These are phyloP conservation scores for Crithidia expoeki DNA, from an alignment of 208 protist genomes.

Conservation along the genomic window DNA sequence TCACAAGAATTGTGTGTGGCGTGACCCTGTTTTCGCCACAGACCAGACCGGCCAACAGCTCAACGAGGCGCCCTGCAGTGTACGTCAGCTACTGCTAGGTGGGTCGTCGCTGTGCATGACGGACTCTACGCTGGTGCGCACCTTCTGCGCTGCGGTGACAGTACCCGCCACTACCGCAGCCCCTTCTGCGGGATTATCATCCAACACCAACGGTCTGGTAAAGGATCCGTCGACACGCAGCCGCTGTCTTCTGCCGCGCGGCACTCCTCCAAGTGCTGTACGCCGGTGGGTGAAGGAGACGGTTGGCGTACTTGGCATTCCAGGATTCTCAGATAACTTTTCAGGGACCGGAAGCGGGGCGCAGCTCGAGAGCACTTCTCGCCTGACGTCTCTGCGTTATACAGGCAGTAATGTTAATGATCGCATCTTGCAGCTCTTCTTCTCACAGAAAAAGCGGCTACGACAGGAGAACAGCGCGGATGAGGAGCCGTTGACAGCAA, in stretches of 20 bases:
- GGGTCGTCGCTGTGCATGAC: conserved; percentile 27
- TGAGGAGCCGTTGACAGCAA: neutral
- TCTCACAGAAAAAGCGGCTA: conserved; percentile 23
- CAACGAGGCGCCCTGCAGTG: conserved; percentile 1
- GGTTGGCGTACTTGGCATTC: neutral
- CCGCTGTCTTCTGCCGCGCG: conserved; percentile 56
- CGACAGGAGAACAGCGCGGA: neutral
- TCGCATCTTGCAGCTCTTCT: conserved; percentile 43
- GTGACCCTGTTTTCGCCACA: neutral
- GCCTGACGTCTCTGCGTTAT: conserved; percentile 23
- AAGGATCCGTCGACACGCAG: conserved; percentile 6
- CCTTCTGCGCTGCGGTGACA: conserved; percentile 48
- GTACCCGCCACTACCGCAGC: neutral
- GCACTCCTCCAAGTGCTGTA: conserved; percentile 45
- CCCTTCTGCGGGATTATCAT: neutral
- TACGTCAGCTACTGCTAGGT: conserved; percentile 38
- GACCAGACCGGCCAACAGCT: neutral
- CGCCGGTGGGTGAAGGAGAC: conserved; percentile 14
- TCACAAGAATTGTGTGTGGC: conserved; percentile 24
- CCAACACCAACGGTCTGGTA: neutral
- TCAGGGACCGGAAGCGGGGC: neutral
- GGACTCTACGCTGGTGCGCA: conserved; percentile 43
- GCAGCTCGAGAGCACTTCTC: neutral
- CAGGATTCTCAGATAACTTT: no score
- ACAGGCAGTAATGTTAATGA: conserved; percentile 34